Evolutionary conservation across 23 red algal genomes (phyloP).

Genomic region (Gracilariopsis chorda): DNA sequence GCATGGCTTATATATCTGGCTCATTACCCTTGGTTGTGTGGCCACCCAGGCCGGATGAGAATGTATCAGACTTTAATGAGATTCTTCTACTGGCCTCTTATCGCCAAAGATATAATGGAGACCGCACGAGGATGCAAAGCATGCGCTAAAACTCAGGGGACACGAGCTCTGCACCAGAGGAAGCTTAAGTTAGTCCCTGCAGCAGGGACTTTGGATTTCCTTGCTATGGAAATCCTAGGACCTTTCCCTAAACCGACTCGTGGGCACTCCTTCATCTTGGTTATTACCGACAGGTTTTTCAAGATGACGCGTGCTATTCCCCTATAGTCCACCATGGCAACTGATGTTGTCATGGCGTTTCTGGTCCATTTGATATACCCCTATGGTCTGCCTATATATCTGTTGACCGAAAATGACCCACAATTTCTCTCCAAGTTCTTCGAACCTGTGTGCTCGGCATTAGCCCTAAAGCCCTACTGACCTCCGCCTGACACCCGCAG

Average conservation of each 20-base stretch:
- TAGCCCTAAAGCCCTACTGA: not conserved
- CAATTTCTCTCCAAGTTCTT: constrained; percentile 9
- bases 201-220: not conserved
- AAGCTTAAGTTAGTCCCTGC: not conserved
- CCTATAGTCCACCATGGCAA: not conserved
- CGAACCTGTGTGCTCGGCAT: not conserved
- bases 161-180: no score
- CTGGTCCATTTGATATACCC: not conserved
- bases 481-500: not conserved
- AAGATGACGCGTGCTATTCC: constrained; percentile 17
- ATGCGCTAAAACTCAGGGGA: no score
- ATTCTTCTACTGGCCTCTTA: no score
- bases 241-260: not conserved
- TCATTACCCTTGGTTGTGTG: no score
- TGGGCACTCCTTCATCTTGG: not conserved
- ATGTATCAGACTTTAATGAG: no score
- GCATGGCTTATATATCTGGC: no score
- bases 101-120: no score
- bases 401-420: constrained; percentile 2
- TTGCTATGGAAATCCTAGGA: not conserved
- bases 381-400: not conserved
- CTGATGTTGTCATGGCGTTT: not conserved
- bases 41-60: no score
- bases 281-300: not conserved
- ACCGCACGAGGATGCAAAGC: no score